Evolutionary conservation across 257 asterid genomes (phyloP).

Genomic region (Prunella vulgaris): DNA sequence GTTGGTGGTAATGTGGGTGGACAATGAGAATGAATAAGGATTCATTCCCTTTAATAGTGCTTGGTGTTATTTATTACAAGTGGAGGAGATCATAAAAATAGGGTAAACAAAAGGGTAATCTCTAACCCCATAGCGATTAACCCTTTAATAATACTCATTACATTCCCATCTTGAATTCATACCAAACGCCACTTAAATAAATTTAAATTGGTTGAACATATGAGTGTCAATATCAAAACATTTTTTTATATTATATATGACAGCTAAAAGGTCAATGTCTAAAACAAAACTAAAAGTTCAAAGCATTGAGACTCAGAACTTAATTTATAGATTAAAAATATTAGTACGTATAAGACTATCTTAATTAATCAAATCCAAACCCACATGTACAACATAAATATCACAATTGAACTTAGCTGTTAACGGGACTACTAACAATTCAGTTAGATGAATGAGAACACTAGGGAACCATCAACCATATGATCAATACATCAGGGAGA

Average conservation of each 20-base stretch:
- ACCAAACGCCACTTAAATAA: too few relatives aligned
- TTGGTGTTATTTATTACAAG: too few relatives aligned
- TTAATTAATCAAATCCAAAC: background rate
- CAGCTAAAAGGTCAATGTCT: background rate
- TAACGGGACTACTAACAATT: background rate
- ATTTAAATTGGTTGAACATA: background rate
- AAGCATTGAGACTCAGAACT: background rate
- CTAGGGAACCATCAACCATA: background rate
- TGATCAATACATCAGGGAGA: background rate
- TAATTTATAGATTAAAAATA: too few relatives aligned
- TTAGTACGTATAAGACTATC: background rate
- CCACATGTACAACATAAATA: background rate
- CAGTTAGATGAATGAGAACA: background rate
- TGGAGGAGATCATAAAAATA: too few relatives aligned
- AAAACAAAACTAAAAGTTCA: background rate
- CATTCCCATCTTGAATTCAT: too few relatives aligned
- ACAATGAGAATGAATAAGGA: too few relatives aligned
- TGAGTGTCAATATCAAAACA: background rate
- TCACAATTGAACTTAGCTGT: background rate
- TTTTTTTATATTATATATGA: background rate
- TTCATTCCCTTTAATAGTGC: too few relatives aligned
- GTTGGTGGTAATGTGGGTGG: too few relatives aligned
- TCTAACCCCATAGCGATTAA: too few relatives aligned
- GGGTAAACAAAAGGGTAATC: too few relatives aligned
- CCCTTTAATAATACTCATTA: too few relatives aligned